Base-by-base conservation (phyloP, 75 land plant species). In the Ceratopteris richardii region DNA sequence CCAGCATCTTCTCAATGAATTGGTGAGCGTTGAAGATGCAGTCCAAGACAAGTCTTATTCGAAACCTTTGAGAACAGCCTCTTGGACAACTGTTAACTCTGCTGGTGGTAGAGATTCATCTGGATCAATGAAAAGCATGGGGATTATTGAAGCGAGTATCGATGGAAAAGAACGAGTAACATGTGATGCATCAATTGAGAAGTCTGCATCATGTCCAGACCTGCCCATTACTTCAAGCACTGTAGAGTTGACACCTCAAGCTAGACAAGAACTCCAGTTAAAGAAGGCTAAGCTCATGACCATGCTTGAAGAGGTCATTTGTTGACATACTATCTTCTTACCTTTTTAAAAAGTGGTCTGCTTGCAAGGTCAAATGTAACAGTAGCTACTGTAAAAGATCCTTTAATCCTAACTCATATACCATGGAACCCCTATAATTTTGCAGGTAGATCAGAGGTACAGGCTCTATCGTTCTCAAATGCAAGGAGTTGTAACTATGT, bases 261-360 rank as follows among this genome's bases (percentile, higher is more conserved):
- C 77, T 57, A 77, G 84, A 42, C 91, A 86, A 29, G 95, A 85
- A 40, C 66, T 89, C 66, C 82, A 86, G 59, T 68, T 75, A 68
- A 89, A 82, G 81, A 85, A 85, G 64, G 77, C 76, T 7, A 86
- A 86, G 69, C 81, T 89, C 3, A 44, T 75, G 17, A 60, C 56
- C 55, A 85, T 89, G 86, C 82, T 89, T 57, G 80, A 89, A 57
- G 95, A 89, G 95, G 95, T 89, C 14, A 46, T 2, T 46, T 4
- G n/a, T n/a, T n/a, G n/a, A n/a, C n/a, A n/a, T n/a, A n/a, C n/a
- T n/a, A n/a, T n/a, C n/a, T n/a, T n/a, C n/a, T n/a, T n/a, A n/a
- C n/a, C n/a, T n/a, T n/a, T n/a, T n/a, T n/a, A n/a, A n/a, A n/a
- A n/a, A n/a, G n/a, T n/a, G n/a, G n/a, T n/a, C n/a, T n/a, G n/a